Percentiles rank a stretch among this genome's conserved stretches.
phyloP scores from a whole-genome alignment of 352 stramenopile species.

The Phytophthora ohioensis region DNA sequence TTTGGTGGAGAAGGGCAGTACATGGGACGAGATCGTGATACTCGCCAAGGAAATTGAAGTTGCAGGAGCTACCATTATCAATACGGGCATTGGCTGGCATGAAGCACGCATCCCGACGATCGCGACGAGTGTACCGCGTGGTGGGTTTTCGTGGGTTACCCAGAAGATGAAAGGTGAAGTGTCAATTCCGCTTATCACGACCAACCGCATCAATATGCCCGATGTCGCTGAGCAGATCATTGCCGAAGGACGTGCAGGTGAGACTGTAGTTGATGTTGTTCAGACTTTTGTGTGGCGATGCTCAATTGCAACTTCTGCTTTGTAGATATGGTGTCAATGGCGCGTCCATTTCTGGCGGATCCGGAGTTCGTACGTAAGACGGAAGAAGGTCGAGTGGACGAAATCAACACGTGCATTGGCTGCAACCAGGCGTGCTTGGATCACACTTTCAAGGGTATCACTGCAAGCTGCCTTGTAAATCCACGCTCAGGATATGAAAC shows the following conservation, averaged over 20 bases:
- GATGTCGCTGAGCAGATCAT: slow-evolving; percentile 93
- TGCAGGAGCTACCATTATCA: slow-evolving; percentile 96
- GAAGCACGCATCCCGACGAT: slow-evolving; percentile 98
- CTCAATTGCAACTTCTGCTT: background rate
- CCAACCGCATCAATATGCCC: slow-evolving; percentile 98
- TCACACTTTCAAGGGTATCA: slow-evolving; percentile 97
- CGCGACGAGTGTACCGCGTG: slow-evolving; percentile 95
- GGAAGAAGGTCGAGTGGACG: slow-evolving; percentile 84
- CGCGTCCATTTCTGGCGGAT: slow-evolving; percentile 95
- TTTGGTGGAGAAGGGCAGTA: slow-evolving; percentile 92
- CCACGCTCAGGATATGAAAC: slow-evolving; percentile 95
- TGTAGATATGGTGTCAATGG: slow-evolving; percentile 87
- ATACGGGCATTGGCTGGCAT: slow-evolving; percentile 99
- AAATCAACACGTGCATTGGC: slow-evolving; percentile 99
- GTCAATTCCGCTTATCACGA: slow-evolving; percentile 94
- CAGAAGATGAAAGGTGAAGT: slow-evolving; percentile 91
- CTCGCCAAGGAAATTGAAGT: slow-evolving; percentile 93
- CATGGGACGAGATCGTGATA: slow-evolving; percentile 90
- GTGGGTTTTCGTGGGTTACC: slow-evolving; percentile 95
- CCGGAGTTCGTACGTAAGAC: slow-evolving; percentile 95
- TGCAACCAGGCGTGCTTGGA: slow-evolving; percentile 97
- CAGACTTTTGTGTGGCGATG: background rate
- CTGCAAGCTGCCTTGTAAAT: slow-evolving; percentile 97
- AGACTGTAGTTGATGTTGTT: background rate
- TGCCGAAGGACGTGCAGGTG: slow-evolving; percentile 73